phyloP scores from a whole-genome alignment of 345 rosid species.

The Lepidium aucheri region DNA sequence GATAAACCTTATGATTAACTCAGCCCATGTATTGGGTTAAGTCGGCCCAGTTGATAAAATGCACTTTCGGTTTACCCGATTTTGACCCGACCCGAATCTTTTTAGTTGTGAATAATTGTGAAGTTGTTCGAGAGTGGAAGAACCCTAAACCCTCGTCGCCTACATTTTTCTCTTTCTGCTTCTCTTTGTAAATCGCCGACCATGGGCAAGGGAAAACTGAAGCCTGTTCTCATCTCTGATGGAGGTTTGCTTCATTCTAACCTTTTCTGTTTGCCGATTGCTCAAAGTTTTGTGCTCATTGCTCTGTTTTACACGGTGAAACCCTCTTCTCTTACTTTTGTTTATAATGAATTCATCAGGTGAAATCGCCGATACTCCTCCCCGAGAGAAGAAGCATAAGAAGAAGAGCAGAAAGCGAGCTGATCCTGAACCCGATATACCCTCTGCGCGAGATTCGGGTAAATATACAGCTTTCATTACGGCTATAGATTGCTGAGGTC shows the following conservation, averaged over 20 bases:
- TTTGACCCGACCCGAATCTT: slow-evolving; percentile 9
- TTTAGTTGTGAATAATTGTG: background rate
- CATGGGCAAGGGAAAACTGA: slow-evolving; percentile 40
- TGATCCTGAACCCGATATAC: slow-evolving; percentile 17
- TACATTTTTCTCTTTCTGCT: background rate
- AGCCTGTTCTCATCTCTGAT: slow-evolving; percentile 31
- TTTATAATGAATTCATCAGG: background rate
- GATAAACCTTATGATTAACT: background rate
- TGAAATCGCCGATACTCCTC: slow-evolving; percentile 20
- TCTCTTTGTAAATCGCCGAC: slow-evolving; percentile 11
- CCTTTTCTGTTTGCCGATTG: background rate
- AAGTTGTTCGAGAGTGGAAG: background rate
- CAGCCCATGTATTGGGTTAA: slow-evolving; percentile 3
- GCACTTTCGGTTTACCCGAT: background rate
- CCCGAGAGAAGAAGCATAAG: slow-evolving; percentile 18
- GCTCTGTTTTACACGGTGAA: background rate
- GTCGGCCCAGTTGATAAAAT: slow-evolving; percentile 10
- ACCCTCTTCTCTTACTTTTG: background rate
- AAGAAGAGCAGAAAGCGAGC: slow-evolving; percentile 25
- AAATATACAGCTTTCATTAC: background rate
- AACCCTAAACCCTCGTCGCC: slow-evolving; percentile 27
- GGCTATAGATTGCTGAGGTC: background rate
- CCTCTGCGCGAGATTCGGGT: slow-evolving; percentile 24
- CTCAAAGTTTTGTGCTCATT: background rate
- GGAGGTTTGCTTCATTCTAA: slow-evolving; percentile 5